Base-by-base conservation (phyloP, 192 early-diverging fungal genomes). In the Umbelopsis sp. region DNA sequence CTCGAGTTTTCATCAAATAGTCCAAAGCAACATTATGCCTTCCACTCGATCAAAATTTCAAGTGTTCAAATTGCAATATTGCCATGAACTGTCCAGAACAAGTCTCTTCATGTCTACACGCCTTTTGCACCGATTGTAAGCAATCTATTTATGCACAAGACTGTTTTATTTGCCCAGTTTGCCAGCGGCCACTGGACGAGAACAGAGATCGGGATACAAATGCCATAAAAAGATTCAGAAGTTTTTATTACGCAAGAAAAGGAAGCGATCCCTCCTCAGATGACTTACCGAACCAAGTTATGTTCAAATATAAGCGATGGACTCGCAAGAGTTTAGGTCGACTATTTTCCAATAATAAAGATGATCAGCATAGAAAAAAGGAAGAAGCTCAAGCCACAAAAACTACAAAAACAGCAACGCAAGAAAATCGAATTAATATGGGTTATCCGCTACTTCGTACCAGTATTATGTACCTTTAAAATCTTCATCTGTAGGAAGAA, bases 171-270 rank as follows among this genome's bases (percentile, higher is more conserved):
- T 61, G 55, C 4, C 30, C 55, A 0, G 18, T 61, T 16, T 61
- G 55, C n/a, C 30, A 61, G 27, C 55, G 35, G 2, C 55, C 55
- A 5, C 6, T 61, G 5, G n/a, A 16, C 5, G 55, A 61, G 1
- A 18, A 4, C 18, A 30, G 7, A 16, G 2, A 61, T 15, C 30
- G 0, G 27, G 33, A 61, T 35, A 61, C 27, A 13, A 30, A 61
- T 35, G 55, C 55, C 21, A 61, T 61, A 12, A 61, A 37, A 30
- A 61, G n/a, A 61, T 61, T 61, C 13, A 61, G 13, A 25, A 25
- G 35, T 25, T 61, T 61, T 15, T 61, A 61, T 61, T n/a, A 16
- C 3, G 27, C 55, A 61, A 61, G 16, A 0, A 30, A 61, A 15
- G 55, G 33, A 35, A 37, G 13, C 2, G 10, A 6, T 5, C 33